phyloP scores from a whole-genome alignment of 208 protist genomes.

The Tritrichomonas musculus region DNA sequence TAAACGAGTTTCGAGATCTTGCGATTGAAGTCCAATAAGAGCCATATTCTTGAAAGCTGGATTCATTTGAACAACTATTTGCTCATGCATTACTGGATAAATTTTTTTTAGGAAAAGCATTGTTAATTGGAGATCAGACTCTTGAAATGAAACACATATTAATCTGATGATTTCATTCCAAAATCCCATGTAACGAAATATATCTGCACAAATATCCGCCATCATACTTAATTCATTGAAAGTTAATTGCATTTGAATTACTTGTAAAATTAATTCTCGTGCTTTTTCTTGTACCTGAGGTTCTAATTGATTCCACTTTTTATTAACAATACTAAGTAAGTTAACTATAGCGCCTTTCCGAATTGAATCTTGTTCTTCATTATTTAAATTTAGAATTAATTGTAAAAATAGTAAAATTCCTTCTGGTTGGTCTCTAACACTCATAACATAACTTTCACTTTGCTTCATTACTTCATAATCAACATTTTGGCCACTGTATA shows the following conservation, averaged over 20 bases:
- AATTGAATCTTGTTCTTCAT: too few relatives aligned
- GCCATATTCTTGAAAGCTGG: neutral
- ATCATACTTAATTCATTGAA: neutral
- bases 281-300: neutral
- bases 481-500: too few relatives aligned
- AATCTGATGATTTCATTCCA: neutral
- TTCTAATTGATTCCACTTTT: neutral
- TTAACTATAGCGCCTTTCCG: neutral
- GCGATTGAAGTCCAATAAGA: neutral
- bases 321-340: neutral
- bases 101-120: neutral
- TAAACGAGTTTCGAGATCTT: neutral
- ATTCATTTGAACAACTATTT: neutral
- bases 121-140: neutral
- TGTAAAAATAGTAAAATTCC: neutral
- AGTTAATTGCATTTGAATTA: neutral
- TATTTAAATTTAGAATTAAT: neutral
- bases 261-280: neutral
- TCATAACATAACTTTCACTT: too few relatives aligned
- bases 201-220: neutral
- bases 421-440: neutral
- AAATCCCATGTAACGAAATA: neutral
- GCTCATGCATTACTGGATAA: neutral
- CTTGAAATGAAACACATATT: neutral
- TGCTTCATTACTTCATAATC: too few relatives aligned